Percentiles rank a stretch among this genome's conserved stretches.
Conservation (phyloP, 305 asterid species). For the Solanum hybrid region DNA sequence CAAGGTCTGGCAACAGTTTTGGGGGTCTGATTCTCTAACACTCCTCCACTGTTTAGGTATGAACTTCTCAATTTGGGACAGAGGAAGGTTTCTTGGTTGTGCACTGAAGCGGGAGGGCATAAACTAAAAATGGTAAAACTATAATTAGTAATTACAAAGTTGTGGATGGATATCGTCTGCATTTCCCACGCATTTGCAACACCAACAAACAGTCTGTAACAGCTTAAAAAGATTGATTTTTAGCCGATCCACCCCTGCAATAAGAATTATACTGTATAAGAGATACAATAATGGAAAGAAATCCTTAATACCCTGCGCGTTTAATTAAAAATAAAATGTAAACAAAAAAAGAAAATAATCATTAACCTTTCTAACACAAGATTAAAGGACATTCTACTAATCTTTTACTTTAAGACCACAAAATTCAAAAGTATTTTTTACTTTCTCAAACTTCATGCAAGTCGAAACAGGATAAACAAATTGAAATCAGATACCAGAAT, state of each 20-base stretch:
- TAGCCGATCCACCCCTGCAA: not conserved
- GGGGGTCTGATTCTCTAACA: slow-evolving; percentile 18
- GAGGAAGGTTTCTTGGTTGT: slow-evolving; percentile 29
- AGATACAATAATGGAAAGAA: not conserved
- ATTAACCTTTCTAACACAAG: not conserved
- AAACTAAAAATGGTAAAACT: slow-evolving; percentile 15
- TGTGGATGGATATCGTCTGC: slow-evolving; percentile 13
- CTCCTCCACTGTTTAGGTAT: slow-evolving; percentile 45
- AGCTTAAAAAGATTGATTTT: not conserved
- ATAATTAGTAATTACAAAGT: slow-evolving; percentile 15
- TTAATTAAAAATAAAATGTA: not conserved
- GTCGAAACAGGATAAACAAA: not conserved
- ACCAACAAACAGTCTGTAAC: not conserved
- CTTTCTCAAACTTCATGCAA: not conserved
- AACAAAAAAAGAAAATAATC: not conserved
- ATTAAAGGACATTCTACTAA: not conserved
- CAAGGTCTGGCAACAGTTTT: slow-evolving; percentile 5
- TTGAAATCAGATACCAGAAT: not conserved
- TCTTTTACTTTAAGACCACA: not conserved
- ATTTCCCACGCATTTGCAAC: slow-evolving; percentile 25
- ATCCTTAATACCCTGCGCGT: not conserved
- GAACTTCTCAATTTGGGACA: slow-evolving; percentile 36
- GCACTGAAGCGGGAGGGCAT: slow-evolving; percentile 36
- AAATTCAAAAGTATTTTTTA: too few relatives aligned
- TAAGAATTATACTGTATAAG: not conserved